These are phyloP conservation scores for Acmispon strigosus DNA, from an alignment of 306 rosid species.

Conservation along the genomic window DNA sequence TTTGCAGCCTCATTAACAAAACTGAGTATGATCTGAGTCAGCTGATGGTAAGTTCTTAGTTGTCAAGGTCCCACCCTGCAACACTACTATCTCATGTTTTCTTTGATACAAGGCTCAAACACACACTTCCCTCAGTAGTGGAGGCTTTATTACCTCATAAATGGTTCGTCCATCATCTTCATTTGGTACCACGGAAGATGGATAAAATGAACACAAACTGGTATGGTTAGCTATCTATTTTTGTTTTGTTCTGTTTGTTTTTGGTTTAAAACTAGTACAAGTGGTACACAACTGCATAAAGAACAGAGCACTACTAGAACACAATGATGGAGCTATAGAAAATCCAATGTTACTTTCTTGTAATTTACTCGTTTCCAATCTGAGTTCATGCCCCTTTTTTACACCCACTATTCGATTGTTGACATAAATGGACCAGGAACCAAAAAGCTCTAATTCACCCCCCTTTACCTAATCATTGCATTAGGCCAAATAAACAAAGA, in stretches of 20 bases:
- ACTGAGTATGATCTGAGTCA: slow-evolving; percentile 29
- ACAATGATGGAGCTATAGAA: background rate
- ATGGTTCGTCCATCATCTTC: background rate
- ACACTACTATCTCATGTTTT: background rate
- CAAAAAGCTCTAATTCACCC: background rate
- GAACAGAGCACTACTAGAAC: background rate
- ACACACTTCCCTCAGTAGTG: background rate
- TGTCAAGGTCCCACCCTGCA: slow-evolving; percentile 1
- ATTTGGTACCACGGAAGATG: background rate
- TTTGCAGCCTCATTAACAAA: background rate
- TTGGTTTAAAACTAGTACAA: background rate
- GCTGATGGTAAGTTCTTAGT: background rate
- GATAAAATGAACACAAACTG: background rate
- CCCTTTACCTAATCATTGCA: background rate
- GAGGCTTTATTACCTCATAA: background rate
- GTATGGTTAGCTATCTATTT: background rate
- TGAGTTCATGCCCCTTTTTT: background rate
- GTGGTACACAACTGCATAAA: background rate
- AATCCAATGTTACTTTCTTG: background rate
- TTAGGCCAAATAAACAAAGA: background rate
- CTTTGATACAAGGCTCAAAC: background rate
- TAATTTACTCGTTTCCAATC: background rate
- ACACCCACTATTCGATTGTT: background rate
- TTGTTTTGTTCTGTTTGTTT: background rate
- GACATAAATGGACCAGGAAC: background rate